These are phyloP conservation scores for Mimosa bimucronata DNA, from an alignment of 306 rosid species.

Conservation along the genomic window DNA sequence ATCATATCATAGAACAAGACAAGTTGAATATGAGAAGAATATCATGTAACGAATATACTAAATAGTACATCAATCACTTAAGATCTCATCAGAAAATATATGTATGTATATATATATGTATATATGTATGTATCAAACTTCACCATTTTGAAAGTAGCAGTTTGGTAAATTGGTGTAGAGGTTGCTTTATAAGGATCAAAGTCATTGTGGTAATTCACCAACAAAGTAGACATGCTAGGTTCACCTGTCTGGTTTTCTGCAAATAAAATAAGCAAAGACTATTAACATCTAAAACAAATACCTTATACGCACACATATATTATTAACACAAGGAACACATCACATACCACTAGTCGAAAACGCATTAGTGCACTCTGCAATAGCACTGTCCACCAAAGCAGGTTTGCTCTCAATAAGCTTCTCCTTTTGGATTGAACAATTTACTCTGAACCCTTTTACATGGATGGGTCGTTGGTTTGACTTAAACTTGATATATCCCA, in stretches of 20 bases:
- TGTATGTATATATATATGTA: too few species aligned
- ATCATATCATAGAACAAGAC: background rate
- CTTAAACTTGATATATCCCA: too few species aligned
- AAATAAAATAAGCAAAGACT: constrained; percentile 31
- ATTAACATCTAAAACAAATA: constrained; percentile 24
- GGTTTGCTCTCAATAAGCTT: constrained; percentile 54
- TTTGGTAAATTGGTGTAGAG: too few species aligned
- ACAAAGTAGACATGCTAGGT: constrained; percentile 73
- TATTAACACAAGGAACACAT: constrained; percentile 12
- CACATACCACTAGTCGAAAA: constrained; percentile 44
- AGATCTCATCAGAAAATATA: too few species aligned
- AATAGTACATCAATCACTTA: too few species aligned
- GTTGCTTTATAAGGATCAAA: too few species aligned
- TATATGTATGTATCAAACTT: too few species aligned
- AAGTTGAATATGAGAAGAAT: background rate
- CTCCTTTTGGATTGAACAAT: constrained; percentile 58
- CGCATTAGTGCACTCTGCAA: constrained; percentile 44
- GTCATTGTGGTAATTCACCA: too few species aligned
- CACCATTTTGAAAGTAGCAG: too few species aligned
- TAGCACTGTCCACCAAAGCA: constrained; percentile 47
- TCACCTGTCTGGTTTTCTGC: constrained; percentile 58
- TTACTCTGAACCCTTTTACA: constrained; percentile 48
- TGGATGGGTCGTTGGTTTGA: constrained; percentile 30
- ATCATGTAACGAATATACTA: background rate
- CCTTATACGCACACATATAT: background rate